A percentile compares a stretch with the other conserved stretches of the same genome.
phyloP scores from a whole-genome alignment of 2,329 filamentous ascomycete genomes.

The Paracoccidioides brasiliensis region DNA sequence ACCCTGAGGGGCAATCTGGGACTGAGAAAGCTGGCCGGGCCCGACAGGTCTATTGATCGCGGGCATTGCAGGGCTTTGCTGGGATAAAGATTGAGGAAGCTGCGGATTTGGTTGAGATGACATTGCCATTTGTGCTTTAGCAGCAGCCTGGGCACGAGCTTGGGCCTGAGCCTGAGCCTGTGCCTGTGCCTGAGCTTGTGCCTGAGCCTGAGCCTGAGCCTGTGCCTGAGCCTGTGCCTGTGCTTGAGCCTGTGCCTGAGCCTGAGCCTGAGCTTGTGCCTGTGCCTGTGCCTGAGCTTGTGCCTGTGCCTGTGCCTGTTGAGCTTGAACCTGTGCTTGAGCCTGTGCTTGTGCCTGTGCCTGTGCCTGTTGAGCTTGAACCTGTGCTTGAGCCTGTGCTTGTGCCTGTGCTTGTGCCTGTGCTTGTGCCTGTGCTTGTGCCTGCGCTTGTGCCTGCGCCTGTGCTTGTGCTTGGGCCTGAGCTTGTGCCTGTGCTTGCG shows the following conservation, averaged over 20 bases:
- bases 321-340: constrained; percentile 28
- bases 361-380: constrained; percentile 17
- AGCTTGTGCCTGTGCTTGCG: neutral
- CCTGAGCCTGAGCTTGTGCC: constrained; percentile 27
- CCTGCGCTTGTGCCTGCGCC: neutral
- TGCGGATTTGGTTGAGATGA: constrained; percentile 30
- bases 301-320: constrained; percentile 28
- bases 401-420: neutral
- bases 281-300: constrained; percentile 23
- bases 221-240: constrained; percentile 19
- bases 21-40: constrained; percentile 27
- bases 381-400: constrained; percentile 21
- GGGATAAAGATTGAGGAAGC: constrained; percentile 25
- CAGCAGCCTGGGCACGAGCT: constrained; percentile 30
- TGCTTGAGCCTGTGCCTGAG: constrained; percentile 18
- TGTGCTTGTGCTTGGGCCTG: neutral
- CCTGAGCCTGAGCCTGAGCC: constrained; percentile 23
- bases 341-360: constrained; percentile 11
- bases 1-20: constrained; percentile 21
- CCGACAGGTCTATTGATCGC: constrained; percentile 33
- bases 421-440: neutral
- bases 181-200: neutral
- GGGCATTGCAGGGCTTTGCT: constrained; percentile 29
- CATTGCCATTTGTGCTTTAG: constrained; percentile 34
- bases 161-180: constrained; percentile 28